Percentiles rank a stretch among this genome's conserved stretches.
Conservation (phyloP, 2,329 filamentous ascomycete species). For the Pseudocercospora eumusae region DNA sequence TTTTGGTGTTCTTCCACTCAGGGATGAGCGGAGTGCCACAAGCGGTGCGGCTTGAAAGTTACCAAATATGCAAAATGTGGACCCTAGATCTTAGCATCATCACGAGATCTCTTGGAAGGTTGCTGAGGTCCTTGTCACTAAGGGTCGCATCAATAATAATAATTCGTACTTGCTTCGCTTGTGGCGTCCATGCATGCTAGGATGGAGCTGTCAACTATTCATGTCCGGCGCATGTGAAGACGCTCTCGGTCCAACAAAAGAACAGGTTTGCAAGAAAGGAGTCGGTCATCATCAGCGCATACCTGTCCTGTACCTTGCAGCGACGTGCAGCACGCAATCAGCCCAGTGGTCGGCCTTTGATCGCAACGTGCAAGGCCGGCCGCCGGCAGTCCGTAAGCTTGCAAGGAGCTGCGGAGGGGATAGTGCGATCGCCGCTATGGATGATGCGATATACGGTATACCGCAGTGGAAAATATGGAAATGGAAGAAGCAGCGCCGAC, state of each 20-base stretch:
- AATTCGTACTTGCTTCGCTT: background rate
- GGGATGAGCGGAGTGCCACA: background rate
- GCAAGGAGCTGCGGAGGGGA: slow-evolving; percentile 2
- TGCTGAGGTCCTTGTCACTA: background rate
- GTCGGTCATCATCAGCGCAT: slow-evolving; percentile 8
- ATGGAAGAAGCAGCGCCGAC: background rate
- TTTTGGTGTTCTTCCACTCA: background rate
- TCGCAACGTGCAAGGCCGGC: slow-evolving; percentile 11
- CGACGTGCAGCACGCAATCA: slow-evolving; percentile 16
- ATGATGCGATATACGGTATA: background rate
- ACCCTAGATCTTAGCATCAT: slow-evolving; percentile 8
- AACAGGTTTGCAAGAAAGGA: slow-evolving; percentile 7
- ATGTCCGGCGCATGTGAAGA: background rate
- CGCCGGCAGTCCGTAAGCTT: background rate
- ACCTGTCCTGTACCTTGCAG: slow-evolving; percentile 17
- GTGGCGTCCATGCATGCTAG: slow-evolving; percentile 13
- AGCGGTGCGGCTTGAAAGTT: slow-evolving; percentile 13
- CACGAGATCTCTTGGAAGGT: background rate
- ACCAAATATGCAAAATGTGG: slow-evolving; percentile 6
- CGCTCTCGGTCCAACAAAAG: background rate
- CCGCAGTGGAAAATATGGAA: background rate
- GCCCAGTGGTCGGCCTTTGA: slow-evolving; percentile 7
- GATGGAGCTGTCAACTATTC: slow-evolving; percentile 8
- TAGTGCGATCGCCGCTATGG: background rate
- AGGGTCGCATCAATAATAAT: background rate